Evolutionary conservation across 306 rosid genomes (phyloP).

Genomic region (Inga laurina): DNA sequence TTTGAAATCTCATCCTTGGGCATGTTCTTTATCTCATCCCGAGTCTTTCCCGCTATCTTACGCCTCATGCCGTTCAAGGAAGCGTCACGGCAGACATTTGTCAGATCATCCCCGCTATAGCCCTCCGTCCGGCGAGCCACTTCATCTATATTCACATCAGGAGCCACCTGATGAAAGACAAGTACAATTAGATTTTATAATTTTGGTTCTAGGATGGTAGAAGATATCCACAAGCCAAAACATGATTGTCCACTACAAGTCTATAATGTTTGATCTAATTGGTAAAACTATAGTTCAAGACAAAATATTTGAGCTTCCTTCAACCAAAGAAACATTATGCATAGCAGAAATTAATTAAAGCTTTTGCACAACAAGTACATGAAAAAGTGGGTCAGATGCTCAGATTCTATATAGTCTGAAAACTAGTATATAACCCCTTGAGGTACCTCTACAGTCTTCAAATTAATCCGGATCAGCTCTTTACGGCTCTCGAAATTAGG

Average conservation of each 20-base stretch:
- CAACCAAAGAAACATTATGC: not conserved
- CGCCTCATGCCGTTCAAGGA: constrained; percentile 99
- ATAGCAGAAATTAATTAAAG: not conserved
- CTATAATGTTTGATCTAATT: not conserved
- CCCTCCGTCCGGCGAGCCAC: constrained; percentile 97
- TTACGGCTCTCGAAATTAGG: constrained; percentile 97
- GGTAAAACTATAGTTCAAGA: not conserved
- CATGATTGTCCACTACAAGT: not conserved
- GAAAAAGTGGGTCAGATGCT: not conserved
- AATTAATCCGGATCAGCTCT: constrained; percentile 84
- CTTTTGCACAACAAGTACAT: not conserved
- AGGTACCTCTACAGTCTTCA: constrained; percentile 87
- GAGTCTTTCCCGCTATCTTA: constrained; percentile 97
- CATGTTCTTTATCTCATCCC: constrained; percentile 97
- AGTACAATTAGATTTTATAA: not conserved
- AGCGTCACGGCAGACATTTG: constrained; percentile 95
- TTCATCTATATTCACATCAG: constrained; percentile 80
- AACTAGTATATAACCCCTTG: not conserved
- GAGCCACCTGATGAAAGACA: constrained; percentile 65
- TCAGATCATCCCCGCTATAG: constrained; percentile 97
- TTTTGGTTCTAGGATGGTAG: not conserved
- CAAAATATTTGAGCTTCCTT: not conserved
- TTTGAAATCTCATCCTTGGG: constrained; percentile 93
- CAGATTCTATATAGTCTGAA: not conserved
- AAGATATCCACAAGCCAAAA: not conserved